Evolutionary conservation across 257 asterid species (phyloP), one percentile per base, ranked within the genome.

Genomic region (Solanum clarkiae): DNA sequence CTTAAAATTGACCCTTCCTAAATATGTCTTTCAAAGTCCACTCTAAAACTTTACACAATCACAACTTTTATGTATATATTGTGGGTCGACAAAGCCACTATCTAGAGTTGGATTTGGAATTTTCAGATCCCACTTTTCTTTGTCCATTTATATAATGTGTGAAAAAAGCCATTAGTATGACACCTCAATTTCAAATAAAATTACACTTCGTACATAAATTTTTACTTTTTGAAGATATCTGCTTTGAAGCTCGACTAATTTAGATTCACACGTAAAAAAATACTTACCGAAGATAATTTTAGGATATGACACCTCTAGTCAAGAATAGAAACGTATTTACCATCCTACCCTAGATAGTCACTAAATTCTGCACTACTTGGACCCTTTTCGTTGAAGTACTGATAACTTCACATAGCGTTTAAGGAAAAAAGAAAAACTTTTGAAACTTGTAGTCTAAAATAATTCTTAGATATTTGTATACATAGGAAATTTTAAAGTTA

Each of bases 11-110:
- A 75, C 87, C 84, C 69, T 85, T 77, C 42, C 75, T 83, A 16
- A 62, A 75, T 57, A 60, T 51, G 63, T 77, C 63, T 24, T 15
- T 72, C 5, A 0, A 26, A 51, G 82, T 77, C 3, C 4, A 16
- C 60, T 51, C 45, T 77, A 26, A 2, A 53, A 18, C 59, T 77
- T 9, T 63, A 14, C 6, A 45, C 59, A 12, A 22, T 57, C 0
- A 29, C 26, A 81, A 60, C 79, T 85, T 85, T 47, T 82, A 29
- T 47, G n/a, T 10, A 44, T 59, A 24, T 66, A 29, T 32, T 24
- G 89, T 87, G 85, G 85, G 89, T 84, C 68, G 81, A 68, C 56
- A 80, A 80, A 80, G 16, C 85, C 89, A 87, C 89, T 80, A 86
- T 36, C 60, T 62, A 24, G 62, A 81, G 59, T 20, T 18, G 80